Evolutionary conservation across 208 protist genomes (phyloP).

Genomic region (Acanthamoeba royreba): DNA sequence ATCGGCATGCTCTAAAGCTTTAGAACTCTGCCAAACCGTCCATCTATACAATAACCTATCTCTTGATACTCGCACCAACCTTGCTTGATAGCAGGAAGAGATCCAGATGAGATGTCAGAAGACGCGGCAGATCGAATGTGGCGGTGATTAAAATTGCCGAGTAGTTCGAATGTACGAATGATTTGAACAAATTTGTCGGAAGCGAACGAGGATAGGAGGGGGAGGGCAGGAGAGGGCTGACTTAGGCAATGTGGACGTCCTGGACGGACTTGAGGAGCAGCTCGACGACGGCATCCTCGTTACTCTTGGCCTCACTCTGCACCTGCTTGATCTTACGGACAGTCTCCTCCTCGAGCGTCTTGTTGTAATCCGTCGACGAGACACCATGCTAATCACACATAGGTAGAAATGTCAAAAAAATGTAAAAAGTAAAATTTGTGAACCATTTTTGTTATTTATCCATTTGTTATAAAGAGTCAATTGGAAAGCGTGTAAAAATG

Average conservation of each 20-base stretch:
- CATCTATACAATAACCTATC: too few species aligned
- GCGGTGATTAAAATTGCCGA: too few species aligned
- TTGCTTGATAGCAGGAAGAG: too few species aligned
- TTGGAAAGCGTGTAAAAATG: too few species aligned
- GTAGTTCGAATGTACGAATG: too few species aligned
- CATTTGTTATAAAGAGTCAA: too few species aligned
- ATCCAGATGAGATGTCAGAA: too few species aligned
- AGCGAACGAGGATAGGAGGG: neutral
- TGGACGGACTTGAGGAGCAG: neutral
- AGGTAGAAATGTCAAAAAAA: neutral
- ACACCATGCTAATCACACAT: neutral
- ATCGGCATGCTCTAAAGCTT: too few species aligned
- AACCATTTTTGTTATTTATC: too few species aligned
- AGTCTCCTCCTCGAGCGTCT: neutral
- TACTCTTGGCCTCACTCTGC: neutral
- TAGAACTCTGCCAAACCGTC: too few species aligned
- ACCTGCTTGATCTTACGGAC: neutral
- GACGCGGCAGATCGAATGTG: too few species aligned
- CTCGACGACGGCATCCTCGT: neutral
- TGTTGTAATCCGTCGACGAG: conserved; percentile 7
- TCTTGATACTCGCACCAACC: too few species aligned
- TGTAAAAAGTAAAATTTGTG: neutral
- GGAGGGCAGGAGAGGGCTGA: neutral
- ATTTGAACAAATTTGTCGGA: neutral
- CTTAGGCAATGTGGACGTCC: neutral